Base-by-base conservation (phyloP, 305 asterid genomes). In the Solanum hybrid region DNA sequence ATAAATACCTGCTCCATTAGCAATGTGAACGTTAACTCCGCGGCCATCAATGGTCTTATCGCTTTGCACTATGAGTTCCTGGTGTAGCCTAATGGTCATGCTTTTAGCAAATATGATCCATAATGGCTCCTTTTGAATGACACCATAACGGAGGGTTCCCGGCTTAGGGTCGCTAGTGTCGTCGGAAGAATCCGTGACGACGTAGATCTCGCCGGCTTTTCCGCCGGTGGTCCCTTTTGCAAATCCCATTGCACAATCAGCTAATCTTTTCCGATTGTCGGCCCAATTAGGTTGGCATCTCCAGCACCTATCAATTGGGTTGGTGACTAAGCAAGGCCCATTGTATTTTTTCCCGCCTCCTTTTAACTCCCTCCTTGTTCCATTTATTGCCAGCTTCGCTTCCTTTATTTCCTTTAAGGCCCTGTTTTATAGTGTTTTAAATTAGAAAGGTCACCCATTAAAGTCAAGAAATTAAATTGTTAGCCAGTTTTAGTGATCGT, bases 271-370 rank as follows among this genome's bases (percentile, higher is more conserved):
- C 33, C 98, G 91, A 89, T 95, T 94, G 4, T 86, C 22, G 4
- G 93, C 96, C 98, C 98, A 95, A 27, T 95, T 90, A 9, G 92
- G 57, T 22, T 94, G 90, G 94, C 98, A 95, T 87, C 98, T 91
- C 98, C 98, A 95, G 86, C 98, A 95, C 68, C 93, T 72, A 90
- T 95, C 98, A 45, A 95, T 95, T 2, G 98, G 98, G 90, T 95
- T 95, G 17, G 95, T 93, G 10, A 83, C 96, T 89, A 2, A 61
- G 93, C 98, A 95, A 27, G 98, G 94, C 1, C 96, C 98, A 0
- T 0, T 1, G 88, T 91, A 90, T 36, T 31, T 22, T 5, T 77
- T 83, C 12, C 38, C 75, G 9, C 91, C 87, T 17, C 90, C 86
- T 17, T 27, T 22, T 79, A 95, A 92, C 17, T 88, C 90, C 89